Evolutionary conservation across 2,329 filamentous ascomycete species (phyloP).

Genomic region (Phoma sp.): DNA sequence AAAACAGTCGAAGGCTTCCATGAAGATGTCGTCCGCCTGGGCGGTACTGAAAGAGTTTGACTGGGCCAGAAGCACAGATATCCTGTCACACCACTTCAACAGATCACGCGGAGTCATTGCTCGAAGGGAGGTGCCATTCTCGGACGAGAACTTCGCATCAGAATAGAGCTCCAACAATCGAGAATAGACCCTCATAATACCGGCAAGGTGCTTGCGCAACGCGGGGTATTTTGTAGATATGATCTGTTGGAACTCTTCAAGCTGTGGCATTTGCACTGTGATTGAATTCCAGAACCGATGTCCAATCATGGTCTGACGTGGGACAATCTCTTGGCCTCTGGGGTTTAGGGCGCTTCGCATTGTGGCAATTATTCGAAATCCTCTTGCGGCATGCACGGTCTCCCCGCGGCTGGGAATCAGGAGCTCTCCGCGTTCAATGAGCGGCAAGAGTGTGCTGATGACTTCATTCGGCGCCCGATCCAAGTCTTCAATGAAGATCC

Average conservation of each 20-base stretch:
- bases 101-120: conserved; percentile 77
- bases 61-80: conserved; percentile 69
- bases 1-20: conserved; percentile 94
- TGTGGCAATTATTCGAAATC: conserved; percentile 91
- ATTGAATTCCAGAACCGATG: conserved; percentile 84
- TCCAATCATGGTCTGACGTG: conserved; percentile 75
- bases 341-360: conserved; percentile 74
- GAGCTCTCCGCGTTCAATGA: conserved; percentile 91
- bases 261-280: conserved; percentile 68
- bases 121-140: conserved; percentile 63
- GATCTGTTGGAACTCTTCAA: conserved; percentile 76
- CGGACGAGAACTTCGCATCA: conserved; percentile 56
- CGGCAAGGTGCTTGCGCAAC: conserved; percentile 63
- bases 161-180: conserved; percentile 50
- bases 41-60: conserved; percentile 69
- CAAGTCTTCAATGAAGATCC: conserved; percentile 96
- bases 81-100: conserved; percentile 86
- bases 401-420: conserved; percentile 89
- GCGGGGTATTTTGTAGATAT: conserved; percentile 73
- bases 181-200: conserved; percentile 64
- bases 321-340: conserved; percentile 73
- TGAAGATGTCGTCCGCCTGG: conserved; percentile 85
- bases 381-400: conserved; percentile 78
- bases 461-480: conserved; percentile 95
- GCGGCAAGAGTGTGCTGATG: conserved; percentile 86